A percentile compares a stretch with the other conserved stretches of the same genome.
phyloP scores from a whole-genome alignment of 106 monocot genomes.

The Phalaenopsis equestris region DNA sequence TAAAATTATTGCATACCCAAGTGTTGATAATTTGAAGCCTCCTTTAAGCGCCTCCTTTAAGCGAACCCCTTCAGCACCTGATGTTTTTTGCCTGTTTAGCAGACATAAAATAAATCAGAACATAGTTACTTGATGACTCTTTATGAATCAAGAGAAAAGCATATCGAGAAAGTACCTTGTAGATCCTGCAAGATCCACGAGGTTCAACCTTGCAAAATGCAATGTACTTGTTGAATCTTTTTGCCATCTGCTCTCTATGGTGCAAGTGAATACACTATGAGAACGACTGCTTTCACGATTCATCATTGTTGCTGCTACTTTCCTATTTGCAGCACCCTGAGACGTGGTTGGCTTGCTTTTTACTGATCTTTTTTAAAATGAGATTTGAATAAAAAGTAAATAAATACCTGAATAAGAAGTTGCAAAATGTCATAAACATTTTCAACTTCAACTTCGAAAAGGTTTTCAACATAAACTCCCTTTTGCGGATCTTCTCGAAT shows the following conservation, averaged over 20 bases:
- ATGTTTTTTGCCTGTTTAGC: slow-evolving; percentile 64
- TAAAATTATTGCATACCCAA: slow-evolving; percentile 42
- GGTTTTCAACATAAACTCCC: slow-evolving; percentile 90
- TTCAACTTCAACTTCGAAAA: slow-evolving; percentile 75
- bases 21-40: slow-evolving; percentile 73
- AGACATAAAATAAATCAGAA: not conserved
- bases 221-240: slow-evolving; percentile 61
- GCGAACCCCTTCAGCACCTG: slow-evolving; percentile 12
- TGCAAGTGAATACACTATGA: slow-evolving; percentile 93
- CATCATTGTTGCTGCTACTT: slow-evolving; percentile 92
- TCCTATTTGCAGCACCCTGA: slow-evolving; percentile 90
- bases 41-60: slow-evolving; percentile 80
- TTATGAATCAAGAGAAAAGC: not conserved
- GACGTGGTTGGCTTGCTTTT: not conserved
- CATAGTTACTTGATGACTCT: not conserved
- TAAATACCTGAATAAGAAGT: slow-evolving; percentile 62
- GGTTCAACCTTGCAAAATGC: slow-evolving; percentile 85
- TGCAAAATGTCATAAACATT: slow-evolving; percentile 70
- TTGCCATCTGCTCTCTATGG: slow-evolving; percentile 86
- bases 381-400: not conserved
- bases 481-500: slow-evolving; percentile 72
- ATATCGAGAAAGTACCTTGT: slow-evolving; percentile 47
- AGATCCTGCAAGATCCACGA: slow-evolving; percentile 96
- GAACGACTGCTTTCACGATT: slow-evolving; percentile 95
- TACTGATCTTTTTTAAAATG: not conserved